Percentiles rank a stretch among this genome's conserved stretches.
Evolutionary conservation across 75 land plant genomes (phyloP).

Genomic region (Picea sitchensis): DNA sequence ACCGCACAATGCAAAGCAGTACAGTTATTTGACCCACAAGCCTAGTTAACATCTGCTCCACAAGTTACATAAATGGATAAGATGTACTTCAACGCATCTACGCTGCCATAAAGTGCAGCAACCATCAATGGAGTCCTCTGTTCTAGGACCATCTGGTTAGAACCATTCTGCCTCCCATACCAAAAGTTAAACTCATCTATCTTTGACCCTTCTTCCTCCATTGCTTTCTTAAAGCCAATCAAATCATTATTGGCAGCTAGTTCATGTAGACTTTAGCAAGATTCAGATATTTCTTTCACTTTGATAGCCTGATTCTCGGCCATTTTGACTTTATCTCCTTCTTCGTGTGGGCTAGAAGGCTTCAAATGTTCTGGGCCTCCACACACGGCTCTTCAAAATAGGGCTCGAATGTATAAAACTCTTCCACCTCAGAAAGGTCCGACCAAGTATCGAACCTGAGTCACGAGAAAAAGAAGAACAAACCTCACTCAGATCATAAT

Average conservation of each 20-base stretch:
- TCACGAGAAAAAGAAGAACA: no score
- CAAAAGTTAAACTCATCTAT: not conserved
- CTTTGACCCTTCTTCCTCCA: conserved; percentile 1
- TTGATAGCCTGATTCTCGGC: not conserved
- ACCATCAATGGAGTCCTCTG: conserved; percentile 68
- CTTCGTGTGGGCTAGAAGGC: no score
- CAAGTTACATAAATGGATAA: conserved; percentile 15
- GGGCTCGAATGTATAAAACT: no score
- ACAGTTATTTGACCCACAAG: conserved; percentile 41
- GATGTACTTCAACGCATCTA: conserved; percentile 53
- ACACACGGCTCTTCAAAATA: no score
- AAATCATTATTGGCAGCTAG: conserved; percentile 23
- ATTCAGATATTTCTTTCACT: not conserved
- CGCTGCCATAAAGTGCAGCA: conserved; percentile 68
- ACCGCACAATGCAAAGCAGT: conserved; percentile 88
- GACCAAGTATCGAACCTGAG: no score
- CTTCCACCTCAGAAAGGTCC: no score
- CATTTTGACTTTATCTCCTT: no score
- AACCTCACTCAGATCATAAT: no score
- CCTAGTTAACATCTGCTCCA: conserved; percentile 43
- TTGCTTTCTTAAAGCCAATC: not conserved
- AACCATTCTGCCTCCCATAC: no score
- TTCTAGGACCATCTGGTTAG: conserved; percentile 18
- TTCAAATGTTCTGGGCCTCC: no score
- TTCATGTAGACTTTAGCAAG: not conserved